Evolutionary conservation across 1,139 yeast genomes (phyloP), one percentile per base, ranked within the genome.

Genomic region (Candida sp.): DNA sequence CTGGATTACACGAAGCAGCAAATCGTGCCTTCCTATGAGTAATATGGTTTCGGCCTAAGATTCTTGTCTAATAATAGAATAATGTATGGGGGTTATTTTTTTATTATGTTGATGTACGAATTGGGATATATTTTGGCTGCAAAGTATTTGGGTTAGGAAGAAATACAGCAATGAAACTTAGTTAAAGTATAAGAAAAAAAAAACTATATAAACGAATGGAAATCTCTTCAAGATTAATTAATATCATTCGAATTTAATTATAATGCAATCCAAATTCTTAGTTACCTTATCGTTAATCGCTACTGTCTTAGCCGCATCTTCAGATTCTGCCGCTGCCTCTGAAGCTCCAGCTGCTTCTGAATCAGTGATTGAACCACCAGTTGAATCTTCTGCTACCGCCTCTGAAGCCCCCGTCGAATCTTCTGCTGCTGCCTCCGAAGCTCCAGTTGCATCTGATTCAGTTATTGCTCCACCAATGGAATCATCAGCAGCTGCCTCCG

Each of bases 291-390:
- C 21, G 8, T 36, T 36, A 36, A n/a, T 36, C 3, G 38, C 38
- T 6, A 11, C 27, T 19, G 33, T 30, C 22, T 23, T 12, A 9
- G 38, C 32, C 22, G 38, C 38, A 21, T 15, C 22, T 21, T 34
- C 36, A 19, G 15, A 15, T 19, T 19, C 36, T 21, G 36, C n/a
- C 21, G 36, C 8, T 15, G 7, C 21, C 6, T 34, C 36, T 25
- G 29, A 8, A 6, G 5, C 36, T 12, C 29, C 29, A 11, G 38
- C 19, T n/a, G 22, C 46, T 35, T 25, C 51, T 33, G 40, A 45
- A 22, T 41, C 59, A 34, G 36, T 46, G 21, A 38, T 45, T 30
- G 22, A 48, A 40, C 41, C 49, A 33, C 44, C 53, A 41, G 44
- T 53, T 41, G 48, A 50, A 38, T 41, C 47, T 15, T 2, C 2